Base-by-base conservation (phyloP, 2,329 filamentous ascomycete genomes). In the Rachicladosporium sp. region DNA sequence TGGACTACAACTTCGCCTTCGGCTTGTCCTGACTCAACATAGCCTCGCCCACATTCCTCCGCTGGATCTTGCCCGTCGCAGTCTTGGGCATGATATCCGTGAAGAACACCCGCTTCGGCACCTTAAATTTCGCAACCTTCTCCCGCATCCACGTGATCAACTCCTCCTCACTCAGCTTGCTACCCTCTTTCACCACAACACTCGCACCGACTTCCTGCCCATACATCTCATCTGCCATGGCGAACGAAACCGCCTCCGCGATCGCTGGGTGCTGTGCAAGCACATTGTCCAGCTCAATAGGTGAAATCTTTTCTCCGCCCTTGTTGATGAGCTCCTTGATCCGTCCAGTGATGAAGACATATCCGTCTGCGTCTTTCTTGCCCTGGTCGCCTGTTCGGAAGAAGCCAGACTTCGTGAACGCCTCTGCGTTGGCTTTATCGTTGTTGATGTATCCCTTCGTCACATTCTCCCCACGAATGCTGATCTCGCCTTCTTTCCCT, bases 281-380 rank as follows among this genome's bases (percentile, higher is more conserved):
- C 9, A 82, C 76, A 50, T 93, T 93, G 67, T 93, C 85, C 29
- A 93, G 69, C 64, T 93, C 85, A 40, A 91, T 88, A 1, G 86
- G 85, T 49, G 78, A 83, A 57, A 93, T 91, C 67, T 91, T 91
- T 66, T 93, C 85, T 43, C 85, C 85, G 40, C 82, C 84, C 63
- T 89, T 88, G 64, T 87, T 87, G 68, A 93, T 93, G 38, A 93
- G 69, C 63, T 93, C 86, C 70, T 93, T 93, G 65, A 93, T 93
- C 38, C 86, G 73, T n/a, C 86, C 86, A 0, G 86, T 93, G 61
- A 93, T 89, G 54, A 83, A 71, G 8, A 93, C 67, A 56, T 91
- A 93, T 43, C 84, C 83, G 50, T 91, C 82, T 42, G 75, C 65
- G 53, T 93, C 85, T 57, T 76, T 71, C 63, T 81, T 82, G 36